Conservation (phyloP, 2,329 filamentous ascomycete species). For the Penicillium occitanis region DNA sequence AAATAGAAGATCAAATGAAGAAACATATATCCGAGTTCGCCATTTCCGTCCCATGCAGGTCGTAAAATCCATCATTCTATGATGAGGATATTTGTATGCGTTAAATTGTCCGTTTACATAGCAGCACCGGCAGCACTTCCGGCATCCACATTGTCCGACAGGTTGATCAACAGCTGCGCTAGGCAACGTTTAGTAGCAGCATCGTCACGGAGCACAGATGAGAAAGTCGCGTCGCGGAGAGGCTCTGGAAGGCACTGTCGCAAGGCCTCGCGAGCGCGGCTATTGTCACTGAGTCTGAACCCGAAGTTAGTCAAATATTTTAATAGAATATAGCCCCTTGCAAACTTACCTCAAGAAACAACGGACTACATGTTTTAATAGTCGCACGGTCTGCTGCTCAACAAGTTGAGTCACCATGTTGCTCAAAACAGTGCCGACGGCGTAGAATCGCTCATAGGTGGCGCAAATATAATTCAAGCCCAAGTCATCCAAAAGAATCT, state of each 20-base stretch:
- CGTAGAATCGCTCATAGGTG: conserved; percentile 97
- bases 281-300: conserved; percentile 85
- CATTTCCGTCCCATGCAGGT: conserved; percentile 44
- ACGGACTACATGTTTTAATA: conserved; percentile 95
- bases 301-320: background rate
- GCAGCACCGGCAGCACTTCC: conserved; percentile 38
- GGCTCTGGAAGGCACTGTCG: conserved; percentile 95
- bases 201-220: conserved; percentile 91
- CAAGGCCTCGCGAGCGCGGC: conserved; percentile 88
- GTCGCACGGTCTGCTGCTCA: conserved; percentile 91
- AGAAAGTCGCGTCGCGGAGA: conserved; percentile 97
- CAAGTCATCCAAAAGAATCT: conserved; percentile 95
- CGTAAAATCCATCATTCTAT: conserved; percentile 36
- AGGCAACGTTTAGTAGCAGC: conserved; percentile 97
- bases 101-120: conserved; percentile 32
- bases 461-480: conserved; percentile 98
- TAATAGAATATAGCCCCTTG: background rate
- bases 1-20: conserved; percentile 27
- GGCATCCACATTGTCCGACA: conserved; percentile 80
- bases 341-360: conserved; percentile 83
- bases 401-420: conserved; percentile 99
- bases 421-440: conserved; percentile 92
- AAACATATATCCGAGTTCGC: conserved; percentile 38
- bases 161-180: conserved; percentile 93
- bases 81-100: conserved; percentile 38